Percentiles rank a stretch among this genome's conserved stretches.
Conservation (phyloP, 2,329 filamentous ascomycete species). For the Fusarium lyarnte region DNA sequence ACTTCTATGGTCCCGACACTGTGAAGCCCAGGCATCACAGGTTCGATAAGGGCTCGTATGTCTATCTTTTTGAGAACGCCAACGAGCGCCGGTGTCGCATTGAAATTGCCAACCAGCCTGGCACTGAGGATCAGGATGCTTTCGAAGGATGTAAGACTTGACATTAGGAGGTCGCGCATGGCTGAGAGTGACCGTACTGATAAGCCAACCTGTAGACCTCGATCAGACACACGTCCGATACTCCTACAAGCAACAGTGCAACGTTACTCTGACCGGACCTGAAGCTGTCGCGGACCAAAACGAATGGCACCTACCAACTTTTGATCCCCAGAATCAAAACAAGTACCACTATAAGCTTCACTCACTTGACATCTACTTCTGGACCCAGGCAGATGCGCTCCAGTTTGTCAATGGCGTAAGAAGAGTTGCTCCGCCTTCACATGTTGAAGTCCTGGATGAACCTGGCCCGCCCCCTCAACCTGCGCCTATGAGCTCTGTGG, state of each 20-base stretch:
- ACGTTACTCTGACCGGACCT: constrained; percentile 74
- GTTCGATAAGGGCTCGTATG: constrained; percentile 82
- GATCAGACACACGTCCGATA: constrained; percentile 73
- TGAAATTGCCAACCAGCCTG: constrained; percentile 79
- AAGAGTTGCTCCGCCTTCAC: constrained; percentile 68
- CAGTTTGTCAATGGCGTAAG: constrained; percentile 75
- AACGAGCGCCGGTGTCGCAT: constrained; percentile 73
- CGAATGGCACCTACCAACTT: constrained; percentile 80
- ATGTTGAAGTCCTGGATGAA: constrained; percentile 72
- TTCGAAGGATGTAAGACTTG: constrained; percentile 75
- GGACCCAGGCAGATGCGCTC: constrained; percentile 76
- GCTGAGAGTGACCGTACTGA: constrained; percentile 15
- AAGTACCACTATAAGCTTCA: constrained; percentile 84
- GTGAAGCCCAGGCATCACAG: constrained; percentile 78
- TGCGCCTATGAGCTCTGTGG: constrained; percentile 71
- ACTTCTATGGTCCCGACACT: constrained; percentile 76
- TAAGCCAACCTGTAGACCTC: constrained; percentile 60
- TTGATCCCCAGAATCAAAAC: constrained; percentile 76
- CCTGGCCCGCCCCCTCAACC: constrained; percentile 61
- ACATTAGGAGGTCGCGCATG: constrained; percentile 7
- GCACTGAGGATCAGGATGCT: constrained; percentile 80
- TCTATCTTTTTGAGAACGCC: constrained; percentile 82
- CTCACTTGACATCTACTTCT: constrained; percentile 81
- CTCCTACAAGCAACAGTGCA: constrained; percentile 77
- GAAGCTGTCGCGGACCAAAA: constrained; percentile 58